Base-by-base conservation (phyloP, 2,329 filamentous ascomycete genomes). In the Mycosphaerella sp. region DNA sequence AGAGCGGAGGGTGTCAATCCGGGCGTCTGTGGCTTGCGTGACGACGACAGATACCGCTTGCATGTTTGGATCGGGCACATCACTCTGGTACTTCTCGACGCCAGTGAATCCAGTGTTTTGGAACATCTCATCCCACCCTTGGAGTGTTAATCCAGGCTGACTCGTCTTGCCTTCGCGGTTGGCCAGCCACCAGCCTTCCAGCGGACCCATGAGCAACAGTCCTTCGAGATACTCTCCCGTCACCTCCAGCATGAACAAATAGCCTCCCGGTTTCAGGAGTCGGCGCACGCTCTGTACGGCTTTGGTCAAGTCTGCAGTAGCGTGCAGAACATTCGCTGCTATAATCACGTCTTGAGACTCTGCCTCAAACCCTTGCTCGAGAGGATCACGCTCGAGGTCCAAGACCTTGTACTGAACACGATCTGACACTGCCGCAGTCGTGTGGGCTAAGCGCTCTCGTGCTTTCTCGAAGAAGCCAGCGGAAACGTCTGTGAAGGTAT, bases 401-500 rank as follows among this genome's bases (percentile, higher is more conserved):
- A 66, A 56, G 4, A 61, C 53, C 26, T 63, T 60, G 52, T 66
- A 74, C 10, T 43, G 51, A 7, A 59, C 56, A 60, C 74, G 67
- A 17, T 62, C 63, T 1, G 64, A 54, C 1, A 53, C 53, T 31
- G 51, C 45, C 9, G 49, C 52, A 12, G 38, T 31, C 21, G 48
- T 59, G 8, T 53, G 14, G 1, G 54, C 48, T n/a, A 58, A 26
- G 4, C 51, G 53, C 38, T 65, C 62, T 21, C 62, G 56, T 0
- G 70, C 72, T 1, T 64, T 58, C 11, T 70, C 68, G 47, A 78
- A 76, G 63, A 74, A 75, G 6, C 66, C 69, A 3, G 66, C 54
- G 0, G 71, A 72, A 10, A 76, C 69, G 53, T 78, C 76, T 0
- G 77, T 78, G 61, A 67, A 79, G 0, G 72, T 74, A 59, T 78